Evolutionary conservation across 176 grass and related monocot genomes (phyloP).

Genomic region (Hordeum marinum): DNA sequence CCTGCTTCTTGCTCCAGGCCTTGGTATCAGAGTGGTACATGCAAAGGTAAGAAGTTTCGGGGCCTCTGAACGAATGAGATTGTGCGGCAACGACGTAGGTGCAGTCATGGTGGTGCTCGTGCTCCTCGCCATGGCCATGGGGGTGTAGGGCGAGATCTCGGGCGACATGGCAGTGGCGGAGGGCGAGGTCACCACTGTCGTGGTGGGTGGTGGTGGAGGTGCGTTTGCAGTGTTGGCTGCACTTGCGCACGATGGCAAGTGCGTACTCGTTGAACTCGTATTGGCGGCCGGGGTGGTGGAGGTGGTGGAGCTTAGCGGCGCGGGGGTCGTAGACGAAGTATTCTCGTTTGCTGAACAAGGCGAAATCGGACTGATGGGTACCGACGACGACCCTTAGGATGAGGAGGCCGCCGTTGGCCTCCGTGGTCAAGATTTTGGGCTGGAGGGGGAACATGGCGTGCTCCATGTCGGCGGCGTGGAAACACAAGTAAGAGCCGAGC

Average conservation of each 20-base stretch:
- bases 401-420: not conserved
- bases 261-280: not conserved
- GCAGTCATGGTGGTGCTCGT: not conserved
- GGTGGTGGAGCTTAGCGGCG: not conserved
- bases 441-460: not conserved
- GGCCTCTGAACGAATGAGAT: not conserved
- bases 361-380: not conserved
- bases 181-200: not conserved
- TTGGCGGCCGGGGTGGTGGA: not conserved
- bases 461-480: not conserved
- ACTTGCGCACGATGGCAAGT: conserved; percentile 9
- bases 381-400: not conserved
- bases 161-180: not conserved
- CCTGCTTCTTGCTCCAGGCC: not conserved
- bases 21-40: not conserved
- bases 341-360: not conserved
- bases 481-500: not conserved
- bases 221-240: not conserved
- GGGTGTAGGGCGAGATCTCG: too few species aligned
- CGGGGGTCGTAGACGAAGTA: not conserved
- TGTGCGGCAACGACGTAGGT: not conserved
- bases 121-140: not conserved
- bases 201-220: not conserved
- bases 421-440: not conserved
- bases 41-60: not conserved